Evolutionary conservation across 345 rosid genomes (phyloP), one percentile per base, ranked within the genome.

Genomic region (Brassica nigra): DNA sequence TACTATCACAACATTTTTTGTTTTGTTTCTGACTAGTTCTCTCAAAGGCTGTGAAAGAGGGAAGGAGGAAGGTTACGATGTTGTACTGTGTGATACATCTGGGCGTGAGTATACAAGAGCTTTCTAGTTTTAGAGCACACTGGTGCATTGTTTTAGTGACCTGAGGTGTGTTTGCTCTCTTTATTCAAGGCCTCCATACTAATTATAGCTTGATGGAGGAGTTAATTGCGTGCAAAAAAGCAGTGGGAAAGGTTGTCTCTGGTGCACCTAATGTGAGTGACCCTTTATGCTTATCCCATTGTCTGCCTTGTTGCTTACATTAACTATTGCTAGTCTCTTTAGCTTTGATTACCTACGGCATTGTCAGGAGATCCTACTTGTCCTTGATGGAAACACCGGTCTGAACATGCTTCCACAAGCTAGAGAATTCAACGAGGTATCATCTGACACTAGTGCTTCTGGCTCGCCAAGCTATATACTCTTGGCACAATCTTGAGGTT

Each of bases 391-490:
- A 76, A 95, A 92, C 27, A 95, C 99, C 15, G 99, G 99, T 55
- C 78, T 95, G 83, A 95, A 95, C 85, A 92, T 92, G 99, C 97
- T 95, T 80, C 99, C 99, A 61, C 99, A 95, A 82, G 99, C 99
- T 70, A 89, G 99, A 83, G 99, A 95, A 76, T 95, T 95, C 86
- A 95, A 95, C 83, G 99, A 92, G 83, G 99, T 91, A 91, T 74
- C 68, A 57, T 73, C 18, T 18, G 18, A 18, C 18, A 47, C 36
- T 49, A 61, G 44, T 47, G 63, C 8, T 71, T 70, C 57, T 14
- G 3, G 52, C 18, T 49, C 18, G n/a, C 18, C 57, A 5, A 49
- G 55, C 55, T 49, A 49, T 49, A 15, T 9, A n/a, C 18, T 18
- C 18, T 18, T 18, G 18, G 18, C 18, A 18, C 18, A 18, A 18